Evolutionary conservation across 2,329 filamentous ascomycete species (phyloP), one percentile per base, ranked within the genome.

Genomic region (Diplodia seriata): DNA sequence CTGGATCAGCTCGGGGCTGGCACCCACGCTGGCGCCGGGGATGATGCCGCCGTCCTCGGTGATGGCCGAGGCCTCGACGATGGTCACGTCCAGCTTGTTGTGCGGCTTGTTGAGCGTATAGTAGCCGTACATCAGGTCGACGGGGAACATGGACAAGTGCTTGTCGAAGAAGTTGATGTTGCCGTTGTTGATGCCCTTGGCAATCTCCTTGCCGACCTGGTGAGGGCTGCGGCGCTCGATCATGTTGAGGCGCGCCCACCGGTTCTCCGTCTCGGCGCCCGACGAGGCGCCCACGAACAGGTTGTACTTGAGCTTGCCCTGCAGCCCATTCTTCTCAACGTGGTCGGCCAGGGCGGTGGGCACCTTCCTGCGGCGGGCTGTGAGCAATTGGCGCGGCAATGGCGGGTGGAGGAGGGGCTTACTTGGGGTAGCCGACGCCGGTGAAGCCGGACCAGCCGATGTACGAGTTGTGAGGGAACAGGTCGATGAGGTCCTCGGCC

Each of bases 91-190:
- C 36, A 97, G 83, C 64, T 87, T 89, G 76, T 90, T 91, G 70
- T 86, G 86, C 6, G 89, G 85, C 76, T 90, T 90, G 77, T 96
- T 86, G 78, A 92, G 89, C 14, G 93, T 96, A 82, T 96, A 97
- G 80, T 85, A 94, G 36, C 91, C 91, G 85, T 89, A 73, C 78
- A 94, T 90, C 71, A 97, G 83, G 77, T 97, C 93, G 49, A 90
- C 86, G 4, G 93, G 93, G 78, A 97, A 97, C 93, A 96, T 96
- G 80, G 90, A 93, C 76, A 97, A 79, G 82, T 97, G 93, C 83
- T 97, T 97, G 79, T 97, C 93, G 77, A 96, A 97, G 81, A 97
- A 97, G 70, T 94, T 89, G 81, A 97, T 97, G 72, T 90, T 86
- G 53, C 93, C 93, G 73, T 90, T 89, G 79, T 97, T 97, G 81